Evolutionary conservation across 208 protist genomes (phyloP).

Genomic region (Tritrichomonas foetus): DNA sequence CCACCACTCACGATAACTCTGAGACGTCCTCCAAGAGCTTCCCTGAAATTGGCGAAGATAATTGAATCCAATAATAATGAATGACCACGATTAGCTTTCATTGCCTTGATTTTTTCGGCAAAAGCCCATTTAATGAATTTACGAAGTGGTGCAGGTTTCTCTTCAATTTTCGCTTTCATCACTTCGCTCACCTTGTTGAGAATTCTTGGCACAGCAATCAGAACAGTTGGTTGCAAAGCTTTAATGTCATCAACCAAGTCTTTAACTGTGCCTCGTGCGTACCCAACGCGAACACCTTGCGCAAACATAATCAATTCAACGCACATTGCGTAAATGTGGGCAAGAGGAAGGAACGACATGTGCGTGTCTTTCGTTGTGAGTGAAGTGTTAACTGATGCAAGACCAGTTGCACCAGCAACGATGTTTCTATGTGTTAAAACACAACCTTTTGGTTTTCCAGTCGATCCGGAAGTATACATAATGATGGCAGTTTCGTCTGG

Average conservation of each 20-base stretch:
- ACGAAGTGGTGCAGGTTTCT: not conserved
- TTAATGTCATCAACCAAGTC: not conserved
- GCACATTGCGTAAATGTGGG: constrained; percentile 43
- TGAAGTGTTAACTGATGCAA: not conserved
- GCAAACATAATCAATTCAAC: not conserved
- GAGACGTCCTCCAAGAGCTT: constrained; percentile 53
- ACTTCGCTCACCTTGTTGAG: not conserved
- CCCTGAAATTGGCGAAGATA: constrained; percentile 10
- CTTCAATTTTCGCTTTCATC: not conserved
- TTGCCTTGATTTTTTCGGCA: not conserved
- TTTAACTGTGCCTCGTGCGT: not conserved
- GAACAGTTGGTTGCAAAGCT: constrained; percentile 1
- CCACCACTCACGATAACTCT: constrained; percentile 64
- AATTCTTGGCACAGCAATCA: not conserved
- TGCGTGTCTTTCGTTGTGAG: not conserved
- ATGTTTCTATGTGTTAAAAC: constrained; percentile 34
- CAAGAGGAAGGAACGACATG: constrained; percentile 46
- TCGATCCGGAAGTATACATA: not conserved
- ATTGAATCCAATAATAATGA: not conserved
- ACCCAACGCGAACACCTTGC: constrained; percentile 17
- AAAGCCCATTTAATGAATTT: not conserved
- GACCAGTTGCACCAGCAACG: not conserved
- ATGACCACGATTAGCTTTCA: not conserved
- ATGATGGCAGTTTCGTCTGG: not conserved
- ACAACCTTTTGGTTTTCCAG: constrained; percentile 32